Evolutionary conservation across 2,329 filamentous ascomycete species (phyloP).

Genomic region (Talaromyces sp.): DNA sequence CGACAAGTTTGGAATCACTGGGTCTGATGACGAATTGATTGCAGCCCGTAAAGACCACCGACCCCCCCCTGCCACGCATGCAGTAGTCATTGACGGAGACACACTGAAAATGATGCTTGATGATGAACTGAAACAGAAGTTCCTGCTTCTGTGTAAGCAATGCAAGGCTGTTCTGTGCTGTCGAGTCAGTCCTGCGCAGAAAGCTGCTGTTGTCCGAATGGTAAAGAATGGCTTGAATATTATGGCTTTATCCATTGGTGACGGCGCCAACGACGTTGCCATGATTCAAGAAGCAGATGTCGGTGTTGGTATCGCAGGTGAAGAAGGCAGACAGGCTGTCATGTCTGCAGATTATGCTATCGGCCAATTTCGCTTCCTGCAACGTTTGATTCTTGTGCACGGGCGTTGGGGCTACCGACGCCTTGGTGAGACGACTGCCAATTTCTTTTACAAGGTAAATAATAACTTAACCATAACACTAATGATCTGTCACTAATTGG

Average conservation of each 20-base stretch:
- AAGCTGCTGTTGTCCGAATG: conserved; percentile 93
- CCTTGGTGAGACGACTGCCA: conserved; percentile 86
- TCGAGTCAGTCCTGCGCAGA: conserved; percentile 92
- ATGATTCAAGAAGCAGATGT: conserved; percentile 98
- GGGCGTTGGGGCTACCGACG: conserved; percentile 95
- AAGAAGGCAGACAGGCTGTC: conserved; percentile 84
- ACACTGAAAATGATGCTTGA: conserved; percentile 82
- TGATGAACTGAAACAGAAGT: conserved; percentile 80
- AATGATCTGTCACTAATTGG: conserved; percentile 15
- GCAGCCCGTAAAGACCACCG: conserved; percentile 77
- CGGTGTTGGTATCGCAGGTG: conserved; percentile 91
- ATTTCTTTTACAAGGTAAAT: conserved; percentile 94
- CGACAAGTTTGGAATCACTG: conserved; percentile 67
- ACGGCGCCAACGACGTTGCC: conserved; percentile 91
- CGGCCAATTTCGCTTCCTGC: conserved; percentile 84
- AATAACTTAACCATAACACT: background rate
- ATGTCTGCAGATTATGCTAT: conserved; percentile 98
- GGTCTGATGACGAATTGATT: conserved; percentile 77
- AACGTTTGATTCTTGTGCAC: conserved; percentile 79
- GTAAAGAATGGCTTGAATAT: conserved; percentile 93
- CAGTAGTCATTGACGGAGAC: conserved; percentile 90
- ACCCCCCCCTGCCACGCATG: conserved; percentile 80
- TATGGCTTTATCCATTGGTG: conserved; percentile 89
- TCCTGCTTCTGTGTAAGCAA: conserved; percentile 90
- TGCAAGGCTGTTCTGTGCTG: conserved; percentile 96